Percentiles rank a stretch among this genome's conserved stretches.
phyloP scores from a whole-genome alignment of 495 filamentous ascomycete species.

The Xylaria sp. region DNA sequence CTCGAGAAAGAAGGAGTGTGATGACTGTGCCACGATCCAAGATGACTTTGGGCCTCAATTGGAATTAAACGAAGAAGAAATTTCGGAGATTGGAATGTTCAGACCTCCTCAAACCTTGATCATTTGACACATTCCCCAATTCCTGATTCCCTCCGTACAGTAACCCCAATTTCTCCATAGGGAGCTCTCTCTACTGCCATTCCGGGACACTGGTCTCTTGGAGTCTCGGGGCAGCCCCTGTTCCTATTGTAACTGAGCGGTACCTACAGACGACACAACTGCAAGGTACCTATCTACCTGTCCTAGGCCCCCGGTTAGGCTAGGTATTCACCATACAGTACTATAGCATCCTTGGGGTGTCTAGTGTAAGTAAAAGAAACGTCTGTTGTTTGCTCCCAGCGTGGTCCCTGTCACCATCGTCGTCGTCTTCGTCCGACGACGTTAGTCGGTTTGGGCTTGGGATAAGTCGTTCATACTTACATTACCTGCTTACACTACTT shows the following conservation, averaged over 20 bases:
- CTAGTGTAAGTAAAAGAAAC: not conserved
- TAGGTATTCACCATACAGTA: too few relatives aligned
- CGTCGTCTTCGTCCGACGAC: not conserved
- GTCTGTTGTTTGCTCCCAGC: not conserved
- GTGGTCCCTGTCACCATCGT: not conserved
- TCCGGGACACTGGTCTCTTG: constrained; percentile 12
- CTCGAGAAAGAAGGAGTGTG: not conserved
- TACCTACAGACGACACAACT: not conserved
- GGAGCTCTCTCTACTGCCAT: constrained; percentile 2
- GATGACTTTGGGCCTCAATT: constrained; percentile 24
- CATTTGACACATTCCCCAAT: constrained; percentile 24
- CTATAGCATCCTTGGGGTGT: not conserved
- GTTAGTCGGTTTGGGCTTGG: not conserved
- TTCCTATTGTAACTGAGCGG: not conserved
- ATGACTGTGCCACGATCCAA: constrained; percentile 23
- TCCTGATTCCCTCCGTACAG: constrained; percentile 13
- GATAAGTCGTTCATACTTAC: not conserved
- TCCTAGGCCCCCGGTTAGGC: too few relatives aligned
- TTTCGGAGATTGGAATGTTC: constrained; percentile 29
- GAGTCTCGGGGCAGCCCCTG: constrained; percentile 20
- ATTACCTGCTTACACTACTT: not conserved
- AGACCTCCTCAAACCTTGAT: constrained; percentile 15
- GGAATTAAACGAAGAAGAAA: constrained; percentile 24
- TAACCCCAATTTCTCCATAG: constrained; percentile 23
- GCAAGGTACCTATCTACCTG: not conserved